Conservation (phyloP, 495 filamentous ascomycete species). For the Cairneyella variabilis region DNA sequence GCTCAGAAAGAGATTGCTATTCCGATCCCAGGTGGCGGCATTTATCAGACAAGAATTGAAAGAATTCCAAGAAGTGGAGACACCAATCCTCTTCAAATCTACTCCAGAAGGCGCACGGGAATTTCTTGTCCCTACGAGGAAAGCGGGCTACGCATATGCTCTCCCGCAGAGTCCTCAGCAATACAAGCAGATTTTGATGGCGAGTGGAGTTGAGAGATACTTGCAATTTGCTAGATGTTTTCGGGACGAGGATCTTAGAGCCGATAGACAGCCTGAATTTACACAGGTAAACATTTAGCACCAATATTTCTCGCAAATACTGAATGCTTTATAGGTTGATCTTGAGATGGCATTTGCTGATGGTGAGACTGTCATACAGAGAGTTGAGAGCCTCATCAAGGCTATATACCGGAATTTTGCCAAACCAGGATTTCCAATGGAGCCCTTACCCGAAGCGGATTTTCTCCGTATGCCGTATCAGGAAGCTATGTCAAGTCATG, state of each 20-base stretch:
- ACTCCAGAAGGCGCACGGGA: constrained; percentile 94
- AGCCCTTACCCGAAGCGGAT: constrained; percentile 22
- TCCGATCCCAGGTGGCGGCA: constrained; percentile 49
- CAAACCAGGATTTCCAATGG: not conserved
- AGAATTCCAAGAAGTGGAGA: constrained; percentile 79
- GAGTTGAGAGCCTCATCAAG: constrained; percentile 62
- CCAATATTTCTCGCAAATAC: not conserved
- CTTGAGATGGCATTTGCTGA: constrained; percentile 84
- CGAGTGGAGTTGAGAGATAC: constrained; percentile 75
- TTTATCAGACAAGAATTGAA: constrained; percentile 51
- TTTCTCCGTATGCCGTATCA: constrained; percentile 68
- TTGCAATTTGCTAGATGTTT: constrained; percentile 95
- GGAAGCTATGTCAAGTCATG: constrained; percentile 74
- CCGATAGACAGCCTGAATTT: constrained; percentile 95
- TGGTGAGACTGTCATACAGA: constrained; percentile 67
- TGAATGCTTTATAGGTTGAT: constrained; percentile 59
- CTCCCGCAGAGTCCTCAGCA: constrained; percentile 96
- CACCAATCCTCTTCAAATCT: constrained; percentile 92
- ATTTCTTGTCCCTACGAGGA: constrained; percentile 88
- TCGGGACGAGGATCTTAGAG: constrained; percentile 89
- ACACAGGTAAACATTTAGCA: constrained; percentile 69
- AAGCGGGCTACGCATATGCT: constrained; percentile 72
- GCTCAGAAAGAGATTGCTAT: constrained; percentile 58
- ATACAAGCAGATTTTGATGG: constrained; percentile 98
- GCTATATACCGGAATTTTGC: constrained; percentile 43